phyloP scores from a whole-genome alignment of 371 early-diverging fungal genomes.

The Syncephalis plumigaleata region DNA sequence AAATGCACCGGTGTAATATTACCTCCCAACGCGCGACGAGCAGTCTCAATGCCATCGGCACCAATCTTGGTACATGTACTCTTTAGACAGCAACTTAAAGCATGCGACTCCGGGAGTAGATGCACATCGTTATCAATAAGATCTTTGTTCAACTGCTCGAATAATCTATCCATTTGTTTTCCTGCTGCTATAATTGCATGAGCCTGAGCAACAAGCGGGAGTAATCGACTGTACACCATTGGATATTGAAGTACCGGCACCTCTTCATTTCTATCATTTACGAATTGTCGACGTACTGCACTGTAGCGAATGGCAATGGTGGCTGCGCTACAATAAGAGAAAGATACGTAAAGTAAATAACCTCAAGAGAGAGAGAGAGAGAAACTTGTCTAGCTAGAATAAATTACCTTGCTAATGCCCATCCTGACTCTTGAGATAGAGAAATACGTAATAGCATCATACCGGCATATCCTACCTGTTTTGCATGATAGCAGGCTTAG shows the following conservation, averaged over 20 bases:
- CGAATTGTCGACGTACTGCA: slow-evolving; percentile 68
- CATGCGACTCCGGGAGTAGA: slow-evolving; percentile 60
- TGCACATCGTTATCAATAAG: slow-evolving; percentile 35
- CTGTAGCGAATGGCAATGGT: slow-evolving; percentile 69
- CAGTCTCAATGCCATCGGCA: slow-evolving; percentile 57
- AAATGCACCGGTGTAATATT: too few species aligned
- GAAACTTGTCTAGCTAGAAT: too few species aligned
- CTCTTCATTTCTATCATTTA: slow-evolving; percentile 30
- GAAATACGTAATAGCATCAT: slow-evolving; percentile 66
- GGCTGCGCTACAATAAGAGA: slow-evolving; percentile 51
- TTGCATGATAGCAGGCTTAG: too few species aligned
- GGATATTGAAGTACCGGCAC: slow-evolving; percentile 63
- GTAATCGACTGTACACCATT: slow-evolving; percentile 57
- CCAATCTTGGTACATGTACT: slow-evolving; percentile 54
- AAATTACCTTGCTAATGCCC: too few species aligned
- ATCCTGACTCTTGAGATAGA: slow-evolving; percentile 15
- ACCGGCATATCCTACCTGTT: slow-evolving; percentile 62
- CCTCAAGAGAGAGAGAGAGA: too few species aligned
- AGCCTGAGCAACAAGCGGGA: slow-evolving; percentile 62
- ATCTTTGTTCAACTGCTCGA: slow-evolving; percentile 37
- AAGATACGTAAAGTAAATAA: slow-evolving; percentile 16
- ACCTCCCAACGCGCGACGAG: slow-evolving; percentile 71
- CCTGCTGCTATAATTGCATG: slow-evolving; percentile 62
- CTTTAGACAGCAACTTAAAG: slow-evolving; percentile 69
- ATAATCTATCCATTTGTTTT: slow-evolving; percentile 45